Evolutionary conservation across 2,329 filamentous ascomycete genomes (phyloP).

Genomic region (Arthrinium phaeospermum): DNA sequence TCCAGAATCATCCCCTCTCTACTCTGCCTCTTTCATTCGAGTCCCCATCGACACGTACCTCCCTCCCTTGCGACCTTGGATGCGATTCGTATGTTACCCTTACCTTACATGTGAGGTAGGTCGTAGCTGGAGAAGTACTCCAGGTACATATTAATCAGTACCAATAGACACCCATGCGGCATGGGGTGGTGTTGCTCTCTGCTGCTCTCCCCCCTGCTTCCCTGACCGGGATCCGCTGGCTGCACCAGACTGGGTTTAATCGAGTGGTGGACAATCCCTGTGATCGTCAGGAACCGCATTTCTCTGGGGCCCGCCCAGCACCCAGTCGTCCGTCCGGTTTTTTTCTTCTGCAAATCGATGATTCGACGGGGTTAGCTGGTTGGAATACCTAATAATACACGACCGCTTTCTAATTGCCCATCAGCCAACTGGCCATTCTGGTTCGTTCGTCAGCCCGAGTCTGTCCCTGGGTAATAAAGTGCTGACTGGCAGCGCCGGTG

Average conservation of each 20-base stretch:
- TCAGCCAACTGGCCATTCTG: background rate
- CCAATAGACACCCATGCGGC: too few relatives aligned
- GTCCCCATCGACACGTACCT: too few relatives aligned
- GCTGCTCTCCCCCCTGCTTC: background rate
- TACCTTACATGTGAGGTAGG: too few relatives aligned
- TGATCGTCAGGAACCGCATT: slow-evolving; percentile 17
- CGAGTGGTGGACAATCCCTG: slow-evolving; percentile 13
- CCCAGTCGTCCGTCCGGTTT: background rate
- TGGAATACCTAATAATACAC: background rate
- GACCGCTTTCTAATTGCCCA: background rate
- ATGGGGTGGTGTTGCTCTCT: too few relatives aligned
- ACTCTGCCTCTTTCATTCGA: background rate
- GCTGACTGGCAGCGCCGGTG: background rate
- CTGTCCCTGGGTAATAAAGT: background rate
- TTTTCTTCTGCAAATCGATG: background rate
- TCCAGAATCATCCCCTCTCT: background rate
- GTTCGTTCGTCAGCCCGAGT: background rate
- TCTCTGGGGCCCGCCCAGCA: background rate
- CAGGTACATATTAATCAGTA: too few relatives aligned
- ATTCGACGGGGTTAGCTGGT: background rate
- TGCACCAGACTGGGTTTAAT: background rate
- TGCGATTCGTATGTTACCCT: too few relatives aligned
- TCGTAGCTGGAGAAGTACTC: too few relatives aligned
- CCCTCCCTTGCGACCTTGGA: too few relatives aligned
- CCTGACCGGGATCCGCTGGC: background rate